A percentile compares a stretch with the other conserved stretches of the same genome.
Evolutionary conservation across 2,329 filamentous ascomycete genomes (phyloP).

Genomic region (Tolypocladium cylindrosporum): DNA sequence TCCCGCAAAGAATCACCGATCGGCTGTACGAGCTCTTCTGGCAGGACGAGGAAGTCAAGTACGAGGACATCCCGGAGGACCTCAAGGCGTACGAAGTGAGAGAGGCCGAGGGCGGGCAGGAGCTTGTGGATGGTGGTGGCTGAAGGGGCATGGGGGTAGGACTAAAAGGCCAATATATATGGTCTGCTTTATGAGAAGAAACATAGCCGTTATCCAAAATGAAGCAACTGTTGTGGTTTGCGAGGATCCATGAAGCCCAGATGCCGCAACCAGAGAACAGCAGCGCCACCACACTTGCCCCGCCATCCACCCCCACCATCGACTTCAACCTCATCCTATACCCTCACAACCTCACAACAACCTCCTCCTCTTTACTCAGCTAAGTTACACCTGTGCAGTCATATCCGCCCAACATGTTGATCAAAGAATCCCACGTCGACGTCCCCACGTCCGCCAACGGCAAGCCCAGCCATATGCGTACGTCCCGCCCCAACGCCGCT

Average conservation of each 20-base stretch:
- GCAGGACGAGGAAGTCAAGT: neutral
- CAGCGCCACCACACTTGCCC: neutral
- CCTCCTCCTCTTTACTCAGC: neutral
- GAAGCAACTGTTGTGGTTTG: too few species aligned
- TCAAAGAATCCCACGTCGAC: conserved; percentile 43
- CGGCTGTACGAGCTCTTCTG: neutral
- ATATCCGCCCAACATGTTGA: conserved; percentile 31
- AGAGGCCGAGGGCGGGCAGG: neutral
- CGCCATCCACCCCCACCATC: neutral
- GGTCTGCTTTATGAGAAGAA: too few species aligned
- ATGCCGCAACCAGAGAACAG: neutral
- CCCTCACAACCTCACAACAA: neutral
- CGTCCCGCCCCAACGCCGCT: conserved; percentile 2
- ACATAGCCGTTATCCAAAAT: too few species aligned
- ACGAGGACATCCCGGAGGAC: neutral
- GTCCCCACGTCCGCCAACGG: conserved; percentile 40
- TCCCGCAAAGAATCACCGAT: neutral
- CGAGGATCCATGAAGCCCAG: neutral
- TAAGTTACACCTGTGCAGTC: neutral
- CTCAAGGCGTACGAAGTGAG: neutral
- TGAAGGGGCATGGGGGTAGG: too few species aligned
- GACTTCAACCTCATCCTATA: neutral
- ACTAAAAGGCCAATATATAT: too few species aligned
- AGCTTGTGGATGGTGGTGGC: neutral
- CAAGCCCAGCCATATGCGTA: conserved; percentile 45